A percentile compares a stretch with the other conserved stretches of the same genome.
phyloP scores from a whole-genome alignment of 371 early-diverging fungal genomes.

The Mortierella sp. region DNA sequence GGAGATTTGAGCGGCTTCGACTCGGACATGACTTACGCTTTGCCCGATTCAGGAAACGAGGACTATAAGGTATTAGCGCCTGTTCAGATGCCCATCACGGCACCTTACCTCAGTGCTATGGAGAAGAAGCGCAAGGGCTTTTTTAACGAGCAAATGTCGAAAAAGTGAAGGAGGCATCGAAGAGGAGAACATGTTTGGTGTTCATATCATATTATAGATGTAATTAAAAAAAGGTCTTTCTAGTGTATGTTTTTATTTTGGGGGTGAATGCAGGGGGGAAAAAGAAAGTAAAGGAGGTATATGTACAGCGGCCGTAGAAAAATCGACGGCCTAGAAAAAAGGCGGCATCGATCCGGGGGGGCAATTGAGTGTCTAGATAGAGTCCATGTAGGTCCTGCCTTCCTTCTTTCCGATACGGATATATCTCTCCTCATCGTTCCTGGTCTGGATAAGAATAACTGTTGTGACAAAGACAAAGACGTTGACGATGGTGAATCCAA shows the following conservation, averaged over 20 bases:
- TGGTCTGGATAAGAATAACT: constrained; percentile 57
- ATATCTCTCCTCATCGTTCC: constrained; percentile 62
- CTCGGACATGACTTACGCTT: constrained; percentile 86
- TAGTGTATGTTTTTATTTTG: not conserved
- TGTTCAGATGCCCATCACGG: constrained; percentile 89
- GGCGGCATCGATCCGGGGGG: not conserved
- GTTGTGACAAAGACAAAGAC: constrained; percentile 49
- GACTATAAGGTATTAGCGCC: constrained; percentile 78
- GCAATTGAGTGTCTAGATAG: constrained; percentile 22
- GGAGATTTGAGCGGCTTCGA: constrained; percentile 90
- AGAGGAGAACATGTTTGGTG: not conserved
- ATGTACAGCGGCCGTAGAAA: not conserved
- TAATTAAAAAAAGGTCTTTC: no score
- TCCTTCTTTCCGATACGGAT: constrained; percentile 58
- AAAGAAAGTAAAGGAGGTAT: not conserved
- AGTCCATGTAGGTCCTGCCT: constrained; percentile 41
- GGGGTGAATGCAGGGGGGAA: not conserved
- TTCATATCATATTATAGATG: no score
- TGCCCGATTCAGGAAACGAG: constrained; percentile 64
- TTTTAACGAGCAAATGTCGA: constrained; percentile 68
- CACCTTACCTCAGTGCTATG: constrained; percentile 91
- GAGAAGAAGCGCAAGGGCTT: constrained; percentile 84
- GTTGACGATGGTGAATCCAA: constrained; percentile 57
- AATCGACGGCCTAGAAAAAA: not conserved
- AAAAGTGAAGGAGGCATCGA: constrained; percentile 37